A percentile compares a stretch with the other conserved stretches of the same genome.
phyloP scores from a whole-genome alignment of 2,329 filamentous ascomycete species.

The Dryadomyces quercus-mongolicae region DNA sequence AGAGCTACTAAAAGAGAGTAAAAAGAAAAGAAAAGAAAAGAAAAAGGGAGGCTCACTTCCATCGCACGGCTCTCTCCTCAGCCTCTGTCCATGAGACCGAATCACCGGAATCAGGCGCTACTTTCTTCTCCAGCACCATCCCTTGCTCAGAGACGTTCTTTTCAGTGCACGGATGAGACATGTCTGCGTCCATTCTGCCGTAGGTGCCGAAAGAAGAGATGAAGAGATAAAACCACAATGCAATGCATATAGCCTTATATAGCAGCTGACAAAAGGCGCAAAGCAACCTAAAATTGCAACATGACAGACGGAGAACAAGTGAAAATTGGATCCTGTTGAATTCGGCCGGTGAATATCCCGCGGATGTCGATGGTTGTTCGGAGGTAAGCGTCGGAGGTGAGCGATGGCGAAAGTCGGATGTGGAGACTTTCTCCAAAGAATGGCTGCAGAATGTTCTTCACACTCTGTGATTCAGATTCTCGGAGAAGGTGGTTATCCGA shows the following conservation, averaged over 20 bases:
- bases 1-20: neutral
- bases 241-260: neutral
- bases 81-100: neutral
- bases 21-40: no score
- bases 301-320: no score
- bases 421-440: neutral
- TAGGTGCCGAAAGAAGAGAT: no score
- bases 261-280: no score
- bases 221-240: neutral
- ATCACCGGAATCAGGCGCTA: neutral
- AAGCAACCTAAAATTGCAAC: no score
- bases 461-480: no score
- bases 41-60: neutral
- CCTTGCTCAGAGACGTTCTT: neutral
- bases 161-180: neutral
- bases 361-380: neutral
- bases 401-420: neutral
- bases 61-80: neutral
- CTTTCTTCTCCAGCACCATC: neutral
- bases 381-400: constrained; percentile 1
- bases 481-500: neutral
- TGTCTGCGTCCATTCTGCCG: neutral
- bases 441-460: no score
- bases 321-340: no score
- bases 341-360: no score